Evolutionary conservation across 2,329 filamentous ascomycete genomes (phyloP).

Genomic region (Xylariales sp.): DNA sequence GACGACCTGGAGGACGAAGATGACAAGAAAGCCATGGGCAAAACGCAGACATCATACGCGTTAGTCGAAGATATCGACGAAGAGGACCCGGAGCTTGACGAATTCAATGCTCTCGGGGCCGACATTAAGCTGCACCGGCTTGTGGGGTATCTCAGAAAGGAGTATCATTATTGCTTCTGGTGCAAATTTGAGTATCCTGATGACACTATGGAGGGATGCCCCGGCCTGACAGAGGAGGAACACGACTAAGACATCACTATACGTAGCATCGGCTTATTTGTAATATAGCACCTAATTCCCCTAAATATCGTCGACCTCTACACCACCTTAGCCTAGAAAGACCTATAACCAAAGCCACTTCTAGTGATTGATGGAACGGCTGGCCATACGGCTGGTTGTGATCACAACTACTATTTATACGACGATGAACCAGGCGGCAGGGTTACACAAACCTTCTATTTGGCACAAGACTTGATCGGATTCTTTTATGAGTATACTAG

Average conservation of each 20-base stretch:
- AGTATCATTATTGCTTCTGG: conserved; percentile 92
- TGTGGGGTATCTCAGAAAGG: conserved; percentile 75
- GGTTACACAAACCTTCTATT: background rate
- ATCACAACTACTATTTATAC: background rate
- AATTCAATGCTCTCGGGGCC: conserved; percentile 77
- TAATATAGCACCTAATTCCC: background rate
- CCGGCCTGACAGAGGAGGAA: conserved; percentile 87
- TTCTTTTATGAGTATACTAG: background rate
- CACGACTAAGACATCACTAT: conserved; percentile 60
- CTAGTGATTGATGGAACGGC: too few relatives aligned
- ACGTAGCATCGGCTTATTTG: background rate
- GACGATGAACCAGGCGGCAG: background rate
- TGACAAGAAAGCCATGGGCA: conserved; percentile 75
- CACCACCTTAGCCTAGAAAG: background rate
- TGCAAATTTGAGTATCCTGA: conserved; percentile 88
- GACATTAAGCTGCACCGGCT: conserved; percentile 74
- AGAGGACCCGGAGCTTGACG: conserved; percentile 82
- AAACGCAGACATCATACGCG: conserved; percentile 64
- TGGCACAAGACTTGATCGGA: background rate
- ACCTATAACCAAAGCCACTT: background rate
- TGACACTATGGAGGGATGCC: conserved; percentile 84
- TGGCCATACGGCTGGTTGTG: background rate
- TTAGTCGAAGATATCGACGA: conserved; percentile 78
- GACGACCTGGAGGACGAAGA: conserved; percentile 78
- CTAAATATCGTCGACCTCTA: background rate